A percentile compares a stretch with the other conserved stretches of the same genome.
Evolutionary conservation across 306 rosid genomes (phyloP).

Genomic region (Lithocarpus polystachyus): DNA sequence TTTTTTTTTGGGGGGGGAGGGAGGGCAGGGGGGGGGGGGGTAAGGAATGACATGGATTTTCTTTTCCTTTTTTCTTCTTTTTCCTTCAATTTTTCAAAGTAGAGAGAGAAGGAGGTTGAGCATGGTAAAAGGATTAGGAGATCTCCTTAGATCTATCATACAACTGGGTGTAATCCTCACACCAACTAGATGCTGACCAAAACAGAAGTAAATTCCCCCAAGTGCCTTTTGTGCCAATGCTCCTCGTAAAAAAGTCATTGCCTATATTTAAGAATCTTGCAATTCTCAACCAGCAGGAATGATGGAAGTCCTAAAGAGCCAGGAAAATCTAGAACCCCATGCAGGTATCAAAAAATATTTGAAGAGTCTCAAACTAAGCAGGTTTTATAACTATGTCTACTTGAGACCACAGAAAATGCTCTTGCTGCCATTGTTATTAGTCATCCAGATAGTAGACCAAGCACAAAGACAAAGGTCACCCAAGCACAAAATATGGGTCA

Average conservation of each 20-base stretch:
- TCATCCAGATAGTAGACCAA: neutral
- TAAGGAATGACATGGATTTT: neutral
- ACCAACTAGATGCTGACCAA: neutral
- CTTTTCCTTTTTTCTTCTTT: neutral
- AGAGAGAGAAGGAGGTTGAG: neutral
- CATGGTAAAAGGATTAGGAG: neutral
- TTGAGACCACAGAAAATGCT: neutral
- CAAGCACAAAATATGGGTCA: neutral
- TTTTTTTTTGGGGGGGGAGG: too few species aligned
- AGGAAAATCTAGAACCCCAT: neutral
- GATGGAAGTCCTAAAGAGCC: neutral
- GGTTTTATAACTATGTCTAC: neutral
- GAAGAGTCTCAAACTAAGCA: neutral
- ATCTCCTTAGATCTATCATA: neutral
- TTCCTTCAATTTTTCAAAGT: neutral
- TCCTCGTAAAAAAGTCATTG: neutral
- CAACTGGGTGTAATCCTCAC: neutral
- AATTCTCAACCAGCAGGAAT: neutral
- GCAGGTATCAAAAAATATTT: neutral
- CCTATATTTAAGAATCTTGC: neutral
- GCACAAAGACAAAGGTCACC: neutral
- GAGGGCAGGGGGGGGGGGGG: too few species aligned
- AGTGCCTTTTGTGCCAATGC: neutral
- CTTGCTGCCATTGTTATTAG: neutral
- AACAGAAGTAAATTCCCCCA: neutral